Evolutionary conservation across 306 rosid species (phyloP).

Genomic region (Citrullus amarus): DNA sequence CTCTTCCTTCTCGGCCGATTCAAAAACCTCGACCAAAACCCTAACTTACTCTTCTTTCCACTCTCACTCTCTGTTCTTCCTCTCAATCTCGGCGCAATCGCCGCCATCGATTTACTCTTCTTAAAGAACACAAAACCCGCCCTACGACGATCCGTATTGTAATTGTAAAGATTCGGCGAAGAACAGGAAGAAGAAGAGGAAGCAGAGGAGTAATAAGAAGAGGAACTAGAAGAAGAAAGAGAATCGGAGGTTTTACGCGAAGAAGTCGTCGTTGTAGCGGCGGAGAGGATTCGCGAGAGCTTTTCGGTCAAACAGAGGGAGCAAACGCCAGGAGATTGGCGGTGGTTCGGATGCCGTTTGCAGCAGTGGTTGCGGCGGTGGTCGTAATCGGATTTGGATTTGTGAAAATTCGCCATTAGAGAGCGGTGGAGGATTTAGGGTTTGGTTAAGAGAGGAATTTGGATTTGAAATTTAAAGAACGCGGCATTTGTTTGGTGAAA

Average conservation of each 20-base stretch:
- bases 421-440: not conserved
- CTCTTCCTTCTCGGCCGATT: constrained; percentile 1
- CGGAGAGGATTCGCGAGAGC: not conserved
- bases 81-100: not conserved
- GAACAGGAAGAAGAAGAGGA: constrained; percentile 7
- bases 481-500: not conserved
- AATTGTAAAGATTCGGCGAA: not conserved
- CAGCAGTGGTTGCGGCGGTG: not conserved
- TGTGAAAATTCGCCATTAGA: not conserved
- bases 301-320: constrained; percentile 4
- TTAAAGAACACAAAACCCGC: not conserved
- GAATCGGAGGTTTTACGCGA: constrained; percentile 1
- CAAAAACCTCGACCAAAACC: constrained; percentile 13
- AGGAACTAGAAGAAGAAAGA: not conserved
- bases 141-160: not conserved
- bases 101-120: constrained; percentile 8
- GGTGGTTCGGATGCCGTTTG: not conserved
- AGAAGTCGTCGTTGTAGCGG: not conserved
- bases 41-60: not conserved
- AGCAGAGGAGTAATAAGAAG: constrained; percentile 8
- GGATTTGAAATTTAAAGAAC: not conserved
- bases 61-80: not conserved
- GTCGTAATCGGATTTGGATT: not conserved
- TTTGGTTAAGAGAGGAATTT: not conserved
- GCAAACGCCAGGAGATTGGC: constrained; percentile 13